Percentiles rank a stretch among this genome's conserved stretches.
phyloP scores from a whole-genome alignment of 371 early-diverging fungal species.

The Dichotomocladium elegans region DNA sequence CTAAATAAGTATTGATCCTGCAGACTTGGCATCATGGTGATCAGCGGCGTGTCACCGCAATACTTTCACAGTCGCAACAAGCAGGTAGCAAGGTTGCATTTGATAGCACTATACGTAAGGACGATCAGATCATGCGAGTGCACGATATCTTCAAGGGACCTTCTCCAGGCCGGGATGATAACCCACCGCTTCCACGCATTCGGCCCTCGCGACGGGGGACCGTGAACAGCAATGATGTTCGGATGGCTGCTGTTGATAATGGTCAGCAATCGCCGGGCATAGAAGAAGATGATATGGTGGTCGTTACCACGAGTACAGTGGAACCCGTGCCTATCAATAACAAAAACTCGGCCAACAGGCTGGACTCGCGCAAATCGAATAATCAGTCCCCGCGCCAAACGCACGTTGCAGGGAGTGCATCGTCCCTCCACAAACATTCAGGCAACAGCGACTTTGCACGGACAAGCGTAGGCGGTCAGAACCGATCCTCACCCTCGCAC shows the following conservation, averaged over 20 bases:
- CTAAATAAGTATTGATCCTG: neutral
- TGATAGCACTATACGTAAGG: constrained; percentile 27
- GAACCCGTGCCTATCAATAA: constrained; percentile 58
- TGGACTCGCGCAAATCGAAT: constrained; percentile 19
- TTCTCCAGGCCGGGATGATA: constrained; percentile 17
- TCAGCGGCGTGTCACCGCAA: constrained; percentile 23
- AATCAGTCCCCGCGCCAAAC: constrained; percentile 38
- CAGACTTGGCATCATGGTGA: constrained; percentile 48
- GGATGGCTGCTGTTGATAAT: constrained; percentile 13
- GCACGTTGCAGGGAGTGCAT: constrained; percentile 30
- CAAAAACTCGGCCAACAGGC: constrained; percentile 10
- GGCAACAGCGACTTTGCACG: constrained; percentile 43
- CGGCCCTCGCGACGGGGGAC: constrained; percentile 29
- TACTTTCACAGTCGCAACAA: constrained; percentile 41
- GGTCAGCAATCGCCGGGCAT: constrained; percentile 3
- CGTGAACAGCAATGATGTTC: constrained; percentile 29
- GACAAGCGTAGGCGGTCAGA: constrained; percentile 29
- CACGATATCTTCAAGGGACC: constrained; percentile 27
- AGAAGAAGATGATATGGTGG: constrained; percentile 55
- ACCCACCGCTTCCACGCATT: constrained; percentile 6
- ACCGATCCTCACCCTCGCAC: constrained; percentile 40
- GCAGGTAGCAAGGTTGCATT: constrained; percentile 28
- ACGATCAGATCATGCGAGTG: constrained; percentile 18
- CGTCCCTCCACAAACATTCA: constrained; percentile 45
- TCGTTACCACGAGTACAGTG: constrained; percentile 58